phyloP scores from a whole-genome alignment of 768 basidiomycete species.

The Suillus sp. region DNA sequence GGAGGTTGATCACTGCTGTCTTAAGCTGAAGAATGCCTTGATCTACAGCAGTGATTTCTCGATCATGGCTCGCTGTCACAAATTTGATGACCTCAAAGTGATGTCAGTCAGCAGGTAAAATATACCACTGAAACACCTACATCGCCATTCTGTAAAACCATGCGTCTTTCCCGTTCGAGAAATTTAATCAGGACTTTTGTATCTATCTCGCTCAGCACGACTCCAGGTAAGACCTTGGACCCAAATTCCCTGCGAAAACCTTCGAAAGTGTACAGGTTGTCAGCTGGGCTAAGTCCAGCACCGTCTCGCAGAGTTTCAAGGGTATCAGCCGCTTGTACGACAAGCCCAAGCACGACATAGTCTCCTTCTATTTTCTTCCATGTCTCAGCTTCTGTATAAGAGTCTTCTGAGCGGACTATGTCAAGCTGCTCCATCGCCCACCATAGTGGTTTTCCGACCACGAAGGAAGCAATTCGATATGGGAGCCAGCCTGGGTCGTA shows the following conservation, averaged over 20 bases:
- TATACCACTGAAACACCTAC: conserved; percentile 42
- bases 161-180: conserved; percentile 72
- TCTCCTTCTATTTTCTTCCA: conserved; percentile 70
- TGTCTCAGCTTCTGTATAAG: conserved; percentile 43
- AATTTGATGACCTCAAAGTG: conserved; percentile 78
- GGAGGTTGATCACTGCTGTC: conserved; percentile 64
- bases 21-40: conserved; percentile 81
- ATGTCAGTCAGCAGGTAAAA: conserved; percentile 6
- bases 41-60: conserved; percentile 75
- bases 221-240: conserved; percentile 39
- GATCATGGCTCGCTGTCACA: conserved; percentile 38
- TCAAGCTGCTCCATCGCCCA: conserved; percentile 85
- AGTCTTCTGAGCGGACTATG: conserved; percentile 64
- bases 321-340: conserved; percentile 67
- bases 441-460: conserved; percentile 81
- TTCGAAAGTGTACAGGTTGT: conserved; percentile 61
- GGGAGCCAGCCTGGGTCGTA: conserved; percentile 73
- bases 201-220: conserved; percentile 62
- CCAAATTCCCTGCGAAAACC: conserved; percentile 65
- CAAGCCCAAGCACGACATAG: conserved; percentile 65
- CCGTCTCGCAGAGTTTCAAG: conserved; percentile 43
- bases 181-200: conserved; percentile 71
- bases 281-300: conserved; percentile 50
- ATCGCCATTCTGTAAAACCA: conserved; percentile 65
- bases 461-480: conserved; percentile 64